Evolutionary conservation across 208 protist species (phyloP).

Genomic region (Angomonas ambiguus): DNA sequence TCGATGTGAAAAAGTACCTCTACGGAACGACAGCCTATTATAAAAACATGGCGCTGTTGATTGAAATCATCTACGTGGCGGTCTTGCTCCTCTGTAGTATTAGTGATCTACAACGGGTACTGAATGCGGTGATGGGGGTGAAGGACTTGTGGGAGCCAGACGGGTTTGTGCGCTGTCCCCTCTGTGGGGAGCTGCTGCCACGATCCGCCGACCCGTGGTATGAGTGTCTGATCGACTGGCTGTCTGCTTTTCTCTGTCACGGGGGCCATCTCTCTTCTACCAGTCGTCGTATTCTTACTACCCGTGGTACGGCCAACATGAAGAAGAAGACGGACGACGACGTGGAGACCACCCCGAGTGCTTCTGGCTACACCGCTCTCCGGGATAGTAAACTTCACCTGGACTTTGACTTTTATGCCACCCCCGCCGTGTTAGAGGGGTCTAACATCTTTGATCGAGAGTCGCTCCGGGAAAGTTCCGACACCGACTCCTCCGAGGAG

Average conservation of each 20-base stretch:
- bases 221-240: slow-evolving; percentile 3
- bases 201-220: slow-evolving; percentile 3
- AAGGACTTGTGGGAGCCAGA: slow-evolving; percentile 44
- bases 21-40: slow-evolving; percentile 25
- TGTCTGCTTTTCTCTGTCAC: neutral
- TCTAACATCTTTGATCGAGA: slow-evolving; percentile 7
- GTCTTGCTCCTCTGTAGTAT: slow-evolving; percentile 20
- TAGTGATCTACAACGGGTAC: slow-evolving; percentile 29
- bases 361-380: slow-evolving; percentile 12
- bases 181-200: slow-evolving; percentile 48
- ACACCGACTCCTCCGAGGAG: slow-evolving; percentile 22
- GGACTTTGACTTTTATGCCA: slow-evolving; percentile 13
- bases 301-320: neutral
- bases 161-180: slow-evolving; percentile 46
- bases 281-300: slow-evolving; percentile 1
- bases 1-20: slow-evolving; percentile 27
- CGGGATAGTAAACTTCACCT: neutral
- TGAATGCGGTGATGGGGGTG: slow-evolving; percentile 45
- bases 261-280: neutral
- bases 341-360: neutral
- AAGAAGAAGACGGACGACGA: neutral
- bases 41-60: slow-evolving; percentile 13
- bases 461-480: slow-evolving; percentile 3
- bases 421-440: slow-evolving; percentile 22
- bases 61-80: slow-evolving; percentile 13